Evolutionary conservation across 192 early-diverging fungal species (phyloP), one percentile per base, ranked within the genome.

Genomic region (Umbelopsis vinacea): DNA sequence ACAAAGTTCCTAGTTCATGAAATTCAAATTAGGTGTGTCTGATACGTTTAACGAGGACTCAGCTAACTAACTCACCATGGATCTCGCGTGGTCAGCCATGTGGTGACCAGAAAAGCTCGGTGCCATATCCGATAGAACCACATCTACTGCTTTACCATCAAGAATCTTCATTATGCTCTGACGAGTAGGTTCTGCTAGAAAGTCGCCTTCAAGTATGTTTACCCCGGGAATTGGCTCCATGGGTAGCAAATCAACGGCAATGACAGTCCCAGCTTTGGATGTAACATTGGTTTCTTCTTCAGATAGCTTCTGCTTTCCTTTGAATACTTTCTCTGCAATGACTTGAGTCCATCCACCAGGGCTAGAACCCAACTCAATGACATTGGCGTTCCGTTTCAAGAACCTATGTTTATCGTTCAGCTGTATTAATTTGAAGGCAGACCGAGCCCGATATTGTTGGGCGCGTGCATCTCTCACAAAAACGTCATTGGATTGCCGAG

Each of bases 331-430:
- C 38, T 77, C 76, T 1, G 88, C 83, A 14, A 85, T 76, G 23
- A 92, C 90, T 76, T 93, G 91, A 74, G 87, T 86, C 93, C 93
- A 94, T 4, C 92, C 90, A 52, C 93, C 93, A 0, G 93, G 93
- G 17, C 87, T 78, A 17, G 91, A 90, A 0, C 92, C 92, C 52
- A 88, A 88, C 69, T 89, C 92, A 67, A 87, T 84, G 26, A 84
- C 84, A 54, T 70, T 46, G 11, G 63, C 46, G 4, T 68, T 63
- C 5, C 69, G 67, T 33, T 48, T 71, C 15, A 84, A 29, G 6
- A 85, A 24, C 3, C 72, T 54, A 47, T 89, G 83, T 53, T 82
- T 84, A 71, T 88, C 76, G 12, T 87, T 74, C 35, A 91, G 66
- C 67, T 86, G 83, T 6, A 85, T 46, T 19, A 95, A 82, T 77